Conservation (phyloP, 2,329 filamentous ascomycete species). For the Pseudonectria buxi region DNA sequence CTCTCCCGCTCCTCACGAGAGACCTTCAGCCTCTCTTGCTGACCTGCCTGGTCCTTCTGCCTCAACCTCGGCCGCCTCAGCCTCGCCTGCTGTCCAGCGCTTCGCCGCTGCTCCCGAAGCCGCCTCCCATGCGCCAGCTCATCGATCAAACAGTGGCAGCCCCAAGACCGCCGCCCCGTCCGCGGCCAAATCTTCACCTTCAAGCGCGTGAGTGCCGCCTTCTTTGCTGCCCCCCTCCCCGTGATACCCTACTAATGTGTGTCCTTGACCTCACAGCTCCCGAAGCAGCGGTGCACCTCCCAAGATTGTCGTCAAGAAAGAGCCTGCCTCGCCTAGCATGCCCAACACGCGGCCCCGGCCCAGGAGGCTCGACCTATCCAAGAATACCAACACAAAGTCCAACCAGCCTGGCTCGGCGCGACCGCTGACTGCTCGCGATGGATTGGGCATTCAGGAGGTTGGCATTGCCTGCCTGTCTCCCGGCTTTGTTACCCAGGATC, state of each 20-base stretch:
- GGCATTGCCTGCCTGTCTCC: conserved; percentile 92
- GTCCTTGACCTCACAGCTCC: conserved; percentile 21
- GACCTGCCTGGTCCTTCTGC: conserved; percentile 37
- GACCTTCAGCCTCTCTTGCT: conserved; percentile 42
- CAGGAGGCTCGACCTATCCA: conserved; percentile 70
- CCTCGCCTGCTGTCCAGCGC: conserved; percentile 41
- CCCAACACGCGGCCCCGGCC: conserved; percentile 67
- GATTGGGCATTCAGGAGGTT: conserved; percentile 81
- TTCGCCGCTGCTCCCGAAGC: conserved; percentile 27
- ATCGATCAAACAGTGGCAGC: conserved; percentile 48
- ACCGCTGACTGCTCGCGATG: conserved; percentile 72
- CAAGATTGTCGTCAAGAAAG: conserved; percentile 94
- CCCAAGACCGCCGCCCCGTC: conserved; percentile 36
- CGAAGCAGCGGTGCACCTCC: conserved; percentile 52
- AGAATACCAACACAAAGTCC: conserved; percentile 45
- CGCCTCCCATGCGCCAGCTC: conserved; percentile 37
- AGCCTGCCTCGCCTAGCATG: conserved; percentile 81
- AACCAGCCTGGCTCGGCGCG: conserved; percentile 56
- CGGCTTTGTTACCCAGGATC: conserved; percentile 92
- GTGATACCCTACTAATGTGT: conserved; percentile 11
- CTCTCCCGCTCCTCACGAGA: conserved; percentile 60
- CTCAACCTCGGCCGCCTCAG: conserved; percentile 24
- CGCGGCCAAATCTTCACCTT: conserved; percentile 48
- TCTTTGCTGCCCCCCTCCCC: conserved; percentile 6
- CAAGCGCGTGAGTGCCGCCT: conserved; percentile 48